Percentiles rank a stretch among this genome's conserved stretches.
phyloP scores from a whole-genome alignment of 2,329 filamentous ascomycete species.

The Amylocarpus encephaloides region DNA sequence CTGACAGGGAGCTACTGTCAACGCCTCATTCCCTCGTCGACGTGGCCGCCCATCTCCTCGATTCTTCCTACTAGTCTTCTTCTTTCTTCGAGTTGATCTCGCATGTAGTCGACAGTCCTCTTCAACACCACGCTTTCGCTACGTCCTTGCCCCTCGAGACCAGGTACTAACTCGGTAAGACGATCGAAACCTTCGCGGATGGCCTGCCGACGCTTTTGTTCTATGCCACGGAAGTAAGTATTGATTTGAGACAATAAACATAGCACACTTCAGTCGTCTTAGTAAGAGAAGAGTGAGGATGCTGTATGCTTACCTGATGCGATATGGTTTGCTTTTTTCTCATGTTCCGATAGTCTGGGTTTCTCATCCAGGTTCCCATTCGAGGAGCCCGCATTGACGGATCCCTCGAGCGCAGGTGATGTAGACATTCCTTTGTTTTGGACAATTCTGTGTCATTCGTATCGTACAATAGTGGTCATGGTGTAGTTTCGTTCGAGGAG shows the following conservation, averaged over 20 bases:
- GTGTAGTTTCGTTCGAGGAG: not conserved
- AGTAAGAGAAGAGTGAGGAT: no score
- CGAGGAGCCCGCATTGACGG: slow-evolving; percentile 23
- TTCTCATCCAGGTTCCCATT: slow-evolving; percentile 40
- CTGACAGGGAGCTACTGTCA: no score
- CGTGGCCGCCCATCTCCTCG: slow-evolving; percentile 43
- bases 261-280: not conserved
- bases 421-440: slow-evolving; percentile 17
- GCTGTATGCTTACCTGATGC: slow-evolving; percentile 40
- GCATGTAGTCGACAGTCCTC: slow-evolving; percentile 49
- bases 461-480: not conserved
- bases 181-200: slow-evolving; percentile 66
- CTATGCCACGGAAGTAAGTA: slow-evolving; percentile 25
- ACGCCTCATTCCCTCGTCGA: slow-evolving; percentile 32
- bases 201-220: slow-evolving; percentile 42
- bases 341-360: slow-evolving; percentile 59
- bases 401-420: slow-evolving; percentile 23
- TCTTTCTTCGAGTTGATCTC: slow-evolving; percentile 43
- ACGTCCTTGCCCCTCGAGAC: slow-evolving; percentile 60
- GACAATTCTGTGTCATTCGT: slow-evolving; percentile 7
- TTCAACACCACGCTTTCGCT: slow-evolving; percentile 63
- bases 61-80: slow-evolving; percentile 43
- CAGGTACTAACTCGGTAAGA: slow-evolving; percentile 62
- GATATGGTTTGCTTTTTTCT: slow-evolving; percentile 71
- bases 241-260: not conserved